Base-by-base conservation (phyloP, 2,329 filamentous ascomycete species). In the Ceratocystis eucalypticola region DNA sequence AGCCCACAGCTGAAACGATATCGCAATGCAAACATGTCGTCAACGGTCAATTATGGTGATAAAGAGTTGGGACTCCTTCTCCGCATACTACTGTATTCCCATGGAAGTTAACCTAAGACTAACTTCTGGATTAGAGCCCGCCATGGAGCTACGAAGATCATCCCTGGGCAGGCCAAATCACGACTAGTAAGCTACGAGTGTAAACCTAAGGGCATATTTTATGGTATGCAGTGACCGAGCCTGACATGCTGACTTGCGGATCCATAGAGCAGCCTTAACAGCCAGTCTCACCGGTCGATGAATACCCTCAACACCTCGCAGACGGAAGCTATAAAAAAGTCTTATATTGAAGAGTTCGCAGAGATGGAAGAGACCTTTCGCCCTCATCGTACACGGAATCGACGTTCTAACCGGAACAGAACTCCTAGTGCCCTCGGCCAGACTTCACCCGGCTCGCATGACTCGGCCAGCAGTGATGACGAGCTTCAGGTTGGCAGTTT, bases 1-100 rank as follows among this genome's bases (percentile, higher is more conserved):
- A 63, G 61, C 44, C 46, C 41, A 63, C 41, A 63, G 44, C 61
- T 63, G 44, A 63, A 33, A 30, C 44, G 61, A n/a, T 63, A 63
- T 41, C 44, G 46, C 41, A 63, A 50, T 17, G 61, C 61, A 20
- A 63, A 63, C 50, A 63, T 63, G 61, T 46, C 61, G 61, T 15
- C 61, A 50, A 63, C 17, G 17, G 37, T 63, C 28, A 41, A 63
- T 28, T 63, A 63, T 12, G 61, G 61, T 30, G 61, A 63, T 15
- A 50, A 63, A 63, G 61, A 63, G 61, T 63, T 50, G 46, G 44
- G 30, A 22, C 46, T 33, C 25, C 46, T 30, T 33, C 48, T 50
- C 61, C 61, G 44, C 55, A 59, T 37, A 37, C 55, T n/a, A 33
- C 20, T 63, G 44, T 22, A 15, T 48, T 63, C 61, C 30, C 25